phyloP scores from a whole-genome alignment of 2,329 filamentous ascomycete species.

The Colletotrichum salicis region DNA sequence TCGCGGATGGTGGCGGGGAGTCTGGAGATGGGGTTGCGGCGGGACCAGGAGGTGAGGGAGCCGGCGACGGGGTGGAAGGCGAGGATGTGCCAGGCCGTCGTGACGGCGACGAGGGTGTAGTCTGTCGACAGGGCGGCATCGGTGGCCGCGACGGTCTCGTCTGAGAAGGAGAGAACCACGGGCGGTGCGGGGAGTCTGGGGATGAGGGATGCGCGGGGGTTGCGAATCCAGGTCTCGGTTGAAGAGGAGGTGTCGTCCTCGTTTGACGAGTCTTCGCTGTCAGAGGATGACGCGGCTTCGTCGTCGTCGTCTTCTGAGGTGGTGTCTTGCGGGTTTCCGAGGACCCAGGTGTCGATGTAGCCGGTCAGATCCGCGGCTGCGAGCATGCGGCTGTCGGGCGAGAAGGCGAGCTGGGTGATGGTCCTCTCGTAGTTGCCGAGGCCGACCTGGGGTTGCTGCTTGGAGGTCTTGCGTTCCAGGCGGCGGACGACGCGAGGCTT shows the following conservation, averaged over 20 bases:
- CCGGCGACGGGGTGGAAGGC: constrained; percentile 84
- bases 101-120: constrained; percentile 65
- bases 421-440: constrained; percentile 81
- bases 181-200: constrained; percentile 75
- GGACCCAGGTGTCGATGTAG: constrained; percentile 86
- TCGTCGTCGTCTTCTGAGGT: constrained; percentile 46
- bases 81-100: constrained; percentile 71
- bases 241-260: constrained; percentile 51
- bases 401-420: constrained; percentile 81
- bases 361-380: constrained; percentile 85
- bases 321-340: constrained; percentile 59
- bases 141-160: constrained; percentile 50
- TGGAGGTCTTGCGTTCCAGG: constrained; percentile 64
- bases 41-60: constrained; percentile 84
- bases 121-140: constrained; percentile 44
- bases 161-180: constrained; percentile 75
- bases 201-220: constrained; percentile 75
- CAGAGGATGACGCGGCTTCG: constrained; percentile 39
- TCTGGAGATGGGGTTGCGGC: constrained; percentile 79
- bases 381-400: constrained; percentile 81
- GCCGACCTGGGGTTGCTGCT: constrained; percentile 69
- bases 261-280: constrained; percentile 41
- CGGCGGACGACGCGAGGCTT: constrained; percentile 59
- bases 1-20: constrained; percentile 80
- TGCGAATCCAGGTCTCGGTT: constrained; percentile 76